Conservation (phyloP, 2,329 filamentous ascomycete species). For the Rhynchosporium graminicola region DNA sequence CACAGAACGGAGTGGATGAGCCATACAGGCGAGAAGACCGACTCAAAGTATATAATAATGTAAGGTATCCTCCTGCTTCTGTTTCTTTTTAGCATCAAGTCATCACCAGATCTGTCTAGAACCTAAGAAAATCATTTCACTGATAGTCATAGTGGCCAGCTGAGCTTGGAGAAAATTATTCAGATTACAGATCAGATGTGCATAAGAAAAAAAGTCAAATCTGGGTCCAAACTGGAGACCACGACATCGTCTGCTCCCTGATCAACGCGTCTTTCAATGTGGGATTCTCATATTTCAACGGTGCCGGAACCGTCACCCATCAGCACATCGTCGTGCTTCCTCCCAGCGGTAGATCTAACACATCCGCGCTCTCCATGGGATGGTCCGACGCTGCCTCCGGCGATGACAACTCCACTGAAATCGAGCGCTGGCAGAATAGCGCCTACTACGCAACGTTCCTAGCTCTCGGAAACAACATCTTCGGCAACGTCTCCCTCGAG, state of each 20-base stretch:
- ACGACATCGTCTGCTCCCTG: slow-evolving; percentile 19
- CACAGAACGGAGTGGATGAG: neutral
- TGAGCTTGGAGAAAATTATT: neutral
- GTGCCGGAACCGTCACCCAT: neutral
- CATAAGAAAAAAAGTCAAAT: slow-evolving; percentile 13
- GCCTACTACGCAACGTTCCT: neutral
- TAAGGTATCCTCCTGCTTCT: neutral
- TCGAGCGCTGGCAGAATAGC: neutral
- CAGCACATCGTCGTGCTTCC: neutral
- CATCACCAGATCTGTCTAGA: no score
- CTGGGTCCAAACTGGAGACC: slow-evolving; percentile 24
- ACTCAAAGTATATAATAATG: neutral
- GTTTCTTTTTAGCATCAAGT: neutral
- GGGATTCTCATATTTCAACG: slow-evolving; percentile 19
- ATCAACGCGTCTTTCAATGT: slow-evolving; percentile 28
- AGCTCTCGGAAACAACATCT: neutral
- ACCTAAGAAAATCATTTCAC: neutral
- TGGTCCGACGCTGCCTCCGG: neutral
- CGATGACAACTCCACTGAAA: neutral
- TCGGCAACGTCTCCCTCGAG: slow-evolving; percentile 1
- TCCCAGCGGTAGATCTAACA: neutral
- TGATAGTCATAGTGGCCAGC: neutral
- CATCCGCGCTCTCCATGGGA: neutral
- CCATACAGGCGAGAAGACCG: neutral
- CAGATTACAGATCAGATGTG: neutral